These are phyloP conservation scores for Blastobotrys indianensis DNA, from an alignment of 1,139 yeast genomes.

Conservation along the genomic window DNA sequence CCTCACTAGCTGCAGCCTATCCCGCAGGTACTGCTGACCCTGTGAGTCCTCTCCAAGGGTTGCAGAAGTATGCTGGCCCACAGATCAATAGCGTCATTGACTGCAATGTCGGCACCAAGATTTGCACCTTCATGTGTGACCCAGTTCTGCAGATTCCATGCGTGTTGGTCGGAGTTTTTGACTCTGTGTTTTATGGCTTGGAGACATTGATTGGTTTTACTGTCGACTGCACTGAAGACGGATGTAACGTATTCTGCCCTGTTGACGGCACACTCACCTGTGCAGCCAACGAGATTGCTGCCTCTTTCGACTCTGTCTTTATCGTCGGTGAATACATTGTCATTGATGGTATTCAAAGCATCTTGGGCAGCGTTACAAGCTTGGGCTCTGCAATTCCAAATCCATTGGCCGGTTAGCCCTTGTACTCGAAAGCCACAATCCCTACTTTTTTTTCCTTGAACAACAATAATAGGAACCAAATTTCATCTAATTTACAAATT, in stretches of 20 bases:
- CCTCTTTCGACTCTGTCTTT: constrained; percentile 16
- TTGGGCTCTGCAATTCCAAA: too few relatives aligned
- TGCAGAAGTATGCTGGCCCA: not conserved
- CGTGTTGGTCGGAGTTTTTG: constrained; percentile 16
- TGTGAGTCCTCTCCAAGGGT: too few relatives aligned
- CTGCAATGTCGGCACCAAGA: constrained; percentile 15
- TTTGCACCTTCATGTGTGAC: constrained; percentile 15
- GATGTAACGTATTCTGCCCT: constrained; percentile 18
- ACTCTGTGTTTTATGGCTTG: constrained; percentile 17
- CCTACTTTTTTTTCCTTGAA: too few relatives aligned
- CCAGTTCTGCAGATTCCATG: constrained; percentile 12
- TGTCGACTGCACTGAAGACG: constrained; percentile 13
- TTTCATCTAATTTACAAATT: too few relatives aligned
- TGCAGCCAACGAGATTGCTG: constrained; percentile 16
- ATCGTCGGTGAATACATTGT: constrained; percentile 18
- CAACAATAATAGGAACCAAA: too few relatives aligned
- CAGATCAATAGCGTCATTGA: constrained; percentile 9
- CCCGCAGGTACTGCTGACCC: too few relatives aligned
- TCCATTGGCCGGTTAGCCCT: too few relatives aligned
- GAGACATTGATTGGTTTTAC: constrained; percentile 17
- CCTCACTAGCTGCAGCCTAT: too few relatives aligned
- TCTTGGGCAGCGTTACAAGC: not conserved
- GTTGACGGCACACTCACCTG: constrained; percentile 17
- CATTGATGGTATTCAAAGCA: constrained; percentile 9
- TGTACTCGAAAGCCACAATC: too few relatives aligned